phyloP scores from a whole-genome alignment of 2,329 filamentous ascomycete genomes.

The Neonectria neomacrospora region DNA sequence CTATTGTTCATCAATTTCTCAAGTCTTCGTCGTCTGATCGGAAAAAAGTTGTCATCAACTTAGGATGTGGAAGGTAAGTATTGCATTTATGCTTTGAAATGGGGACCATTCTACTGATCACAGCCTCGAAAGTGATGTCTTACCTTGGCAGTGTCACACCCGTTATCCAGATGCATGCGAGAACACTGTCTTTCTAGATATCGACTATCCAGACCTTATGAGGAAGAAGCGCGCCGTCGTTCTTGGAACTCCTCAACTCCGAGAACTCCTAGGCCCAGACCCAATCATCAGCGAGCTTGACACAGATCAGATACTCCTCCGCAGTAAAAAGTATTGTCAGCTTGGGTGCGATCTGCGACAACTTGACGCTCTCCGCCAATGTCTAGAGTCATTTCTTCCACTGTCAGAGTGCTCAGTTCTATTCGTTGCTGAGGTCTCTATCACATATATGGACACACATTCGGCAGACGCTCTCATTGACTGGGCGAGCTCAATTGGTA shows the following conservation, averaged over 20 bases:
- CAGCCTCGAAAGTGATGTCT: constrained; percentile 73
- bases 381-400: constrained; percentile 69
- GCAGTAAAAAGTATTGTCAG: constrained; percentile 78
- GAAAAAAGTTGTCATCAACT: constrained; percentile 81
- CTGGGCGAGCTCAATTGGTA: constrained; percentile 78
- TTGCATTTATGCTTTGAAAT: background rate
- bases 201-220: constrained; percentile 87
- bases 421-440: constrained; percentile 89
- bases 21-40: constrained; percentile 55
- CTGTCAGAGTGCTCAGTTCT: constrained; percentile 71
- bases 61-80: constrained; percentile 90
- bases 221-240: constrained; percentile 77
- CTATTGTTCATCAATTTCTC: constrained; percentile 80
- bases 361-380: constrained; percentile 67
- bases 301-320: constrained; percentile 64
- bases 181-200: constrained; percentile 78
- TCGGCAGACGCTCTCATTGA: constrained; percentile 78
- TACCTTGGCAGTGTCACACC: constrained; percentile 84
- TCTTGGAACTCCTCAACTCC: constrained; percentile 68
- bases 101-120: background rate
- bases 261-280: constrained; percentile 47
- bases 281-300: constrained; percentile 51
- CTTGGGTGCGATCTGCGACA: constrained; percentile 85
- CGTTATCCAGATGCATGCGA: constrained; percentile 70
- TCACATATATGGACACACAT: constrained; percentile 86